These are phyloP conservation scores for Gonium pectorale DNA, from an alignment of 139 green algal genomes.

Conservation along the genomic window DNA sequence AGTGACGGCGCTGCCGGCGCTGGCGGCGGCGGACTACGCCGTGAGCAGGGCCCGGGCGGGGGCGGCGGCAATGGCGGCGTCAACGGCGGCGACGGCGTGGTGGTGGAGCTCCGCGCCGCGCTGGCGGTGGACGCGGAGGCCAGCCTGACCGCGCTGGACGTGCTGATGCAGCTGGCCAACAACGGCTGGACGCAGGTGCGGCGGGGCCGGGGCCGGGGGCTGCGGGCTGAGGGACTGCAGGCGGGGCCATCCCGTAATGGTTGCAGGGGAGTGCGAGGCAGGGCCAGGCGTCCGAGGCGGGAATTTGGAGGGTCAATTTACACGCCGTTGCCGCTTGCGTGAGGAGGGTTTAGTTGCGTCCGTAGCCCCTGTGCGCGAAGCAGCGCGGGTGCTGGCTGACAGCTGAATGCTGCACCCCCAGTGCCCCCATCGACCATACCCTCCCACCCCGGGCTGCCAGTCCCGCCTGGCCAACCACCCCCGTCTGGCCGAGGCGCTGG, in stretches of 20 bases:
- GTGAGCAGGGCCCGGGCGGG: no score
- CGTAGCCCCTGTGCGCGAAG: no score
- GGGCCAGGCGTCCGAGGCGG: no score
- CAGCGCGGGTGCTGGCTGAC: no score
- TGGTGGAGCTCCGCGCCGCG: conserved; percentile 6
- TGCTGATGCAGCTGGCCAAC: conserved; percentile 33
- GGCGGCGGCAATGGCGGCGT: background rate
- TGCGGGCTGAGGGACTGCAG: no score
- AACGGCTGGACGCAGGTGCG: conserved; percentile 16
- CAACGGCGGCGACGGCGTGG: background rate
- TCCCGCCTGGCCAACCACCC: conserved; percentile 41
- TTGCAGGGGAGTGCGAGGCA: no score
- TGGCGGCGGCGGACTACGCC: no score
- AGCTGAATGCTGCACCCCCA: background rate
- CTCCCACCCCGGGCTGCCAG: background rate
- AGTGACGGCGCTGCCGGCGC: background rate
- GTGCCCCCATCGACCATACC: background rate
- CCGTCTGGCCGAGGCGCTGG: conserved; percentile 24
- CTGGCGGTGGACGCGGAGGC: conserved; percentile 37
- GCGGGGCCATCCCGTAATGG: no score
- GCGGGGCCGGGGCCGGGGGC: background rate
- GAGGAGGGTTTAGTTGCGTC: no score
- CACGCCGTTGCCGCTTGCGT: no score
- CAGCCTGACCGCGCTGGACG: background rate
- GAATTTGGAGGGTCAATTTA: no score